phyloP scores from a whole-genome alignment of 768 basidiomycete species.

The Boletus pseudo-olivaceus region DNA sequence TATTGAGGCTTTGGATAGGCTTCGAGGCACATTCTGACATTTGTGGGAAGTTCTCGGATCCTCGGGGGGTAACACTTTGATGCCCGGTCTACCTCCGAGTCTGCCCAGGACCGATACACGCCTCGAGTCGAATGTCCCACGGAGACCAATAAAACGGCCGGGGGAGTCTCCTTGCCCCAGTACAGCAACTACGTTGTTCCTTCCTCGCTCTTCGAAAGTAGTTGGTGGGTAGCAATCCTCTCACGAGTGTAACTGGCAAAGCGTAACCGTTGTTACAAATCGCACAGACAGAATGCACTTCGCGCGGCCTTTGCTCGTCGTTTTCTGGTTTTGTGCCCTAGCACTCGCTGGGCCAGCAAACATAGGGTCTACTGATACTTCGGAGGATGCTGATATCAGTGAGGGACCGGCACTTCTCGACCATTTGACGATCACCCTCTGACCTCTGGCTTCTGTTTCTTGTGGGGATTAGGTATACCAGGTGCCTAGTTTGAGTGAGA shows the following conservation, averaged over 20 bases:
- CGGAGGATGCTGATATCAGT: too few relatives aligned
- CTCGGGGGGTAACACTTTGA: background rate
- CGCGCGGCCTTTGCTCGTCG: background rate
- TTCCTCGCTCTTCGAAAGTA: background rate
- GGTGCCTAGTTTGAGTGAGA: background rate
- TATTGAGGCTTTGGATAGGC: too few relatives aligned
- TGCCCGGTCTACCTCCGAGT: background rate
- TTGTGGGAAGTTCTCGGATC: too few relatives aligned
- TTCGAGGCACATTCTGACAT: too few relatives aligned
- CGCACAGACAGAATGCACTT: slow-evolving; percentile 1
- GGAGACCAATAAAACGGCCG: background rate
- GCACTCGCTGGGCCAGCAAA: background rate
- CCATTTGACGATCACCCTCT: too few relatives aligned
- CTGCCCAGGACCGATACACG: too few relatives aligned
- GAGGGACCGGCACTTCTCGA: background rate
- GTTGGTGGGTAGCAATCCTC: background rate
- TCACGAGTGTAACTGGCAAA: background rate
- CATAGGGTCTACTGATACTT: fast-evolving
- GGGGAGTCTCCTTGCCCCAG: background rate
- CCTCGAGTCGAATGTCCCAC: too few relatives aligned
- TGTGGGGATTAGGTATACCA: background rate
- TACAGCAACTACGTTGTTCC: background rate
- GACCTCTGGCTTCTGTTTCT: background rate
- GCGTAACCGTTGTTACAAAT: background rate
- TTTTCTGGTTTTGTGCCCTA: background rate